Evolutionary conservation across 2,329 filamentous ascomycete species (phyloP).

Genomic region (Lithohypha guttulata): DNA sequence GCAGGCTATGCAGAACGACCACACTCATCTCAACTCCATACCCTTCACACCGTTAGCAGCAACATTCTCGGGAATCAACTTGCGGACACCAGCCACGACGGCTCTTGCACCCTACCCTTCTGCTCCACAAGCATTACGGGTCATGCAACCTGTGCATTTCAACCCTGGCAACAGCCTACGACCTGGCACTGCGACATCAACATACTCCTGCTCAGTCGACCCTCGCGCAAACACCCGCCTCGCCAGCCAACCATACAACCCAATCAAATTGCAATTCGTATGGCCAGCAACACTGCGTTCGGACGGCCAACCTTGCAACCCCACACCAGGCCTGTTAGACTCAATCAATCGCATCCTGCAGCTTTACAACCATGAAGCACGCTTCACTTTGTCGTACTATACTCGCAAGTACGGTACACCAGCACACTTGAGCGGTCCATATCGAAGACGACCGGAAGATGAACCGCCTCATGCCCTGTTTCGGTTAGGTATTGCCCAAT

Average conservation of each 20-base stretch:
- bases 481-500: constrained; percentile 4
- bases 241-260: constrained; percentile 5
- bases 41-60: constrained; percentile 2
- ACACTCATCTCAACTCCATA: not conserved
- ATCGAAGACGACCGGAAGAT: not conserved
- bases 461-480: constrained; percentile 8
- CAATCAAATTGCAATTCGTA: constrained; percentile 1
- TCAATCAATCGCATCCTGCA: constrained; percentile 5
- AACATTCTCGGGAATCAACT: not conserved
- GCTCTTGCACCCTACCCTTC: not conserved
- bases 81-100: not conserved
- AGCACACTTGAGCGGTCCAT: not conserved
- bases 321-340: constrained; percentile 6
- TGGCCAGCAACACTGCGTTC: constrained; percentile 6
- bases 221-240: not conserved
- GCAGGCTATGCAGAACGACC: too few species aligned
- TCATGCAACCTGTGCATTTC: not conserved
- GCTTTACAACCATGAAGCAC: constrained; percentile 2
- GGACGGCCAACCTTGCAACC: not conserved
- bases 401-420: constrained; percentile 7
- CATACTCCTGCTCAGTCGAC: constrained; percentile 2
- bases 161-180: not conserved
- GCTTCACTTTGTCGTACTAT: constrained; percentile 4
- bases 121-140: not conserved
- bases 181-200: not conserved